Evolutionary conservation across 2,329 filamentous ascomycete species (phyloP).

Genomic region (Ascochyta clinopodiicola): DNA sequence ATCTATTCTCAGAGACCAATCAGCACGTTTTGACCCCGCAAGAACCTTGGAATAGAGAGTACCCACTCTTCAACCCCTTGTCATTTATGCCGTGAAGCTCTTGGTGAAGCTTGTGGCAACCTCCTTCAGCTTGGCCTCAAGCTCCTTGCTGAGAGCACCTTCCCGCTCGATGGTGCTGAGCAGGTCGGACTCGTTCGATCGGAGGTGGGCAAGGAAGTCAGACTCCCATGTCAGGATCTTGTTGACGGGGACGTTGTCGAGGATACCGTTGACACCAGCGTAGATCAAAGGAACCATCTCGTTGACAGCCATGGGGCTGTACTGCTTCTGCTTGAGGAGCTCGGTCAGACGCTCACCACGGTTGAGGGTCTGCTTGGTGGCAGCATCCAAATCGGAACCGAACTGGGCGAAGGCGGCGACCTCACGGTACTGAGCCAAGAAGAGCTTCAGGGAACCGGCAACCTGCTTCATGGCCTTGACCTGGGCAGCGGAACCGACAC

Average conservation of each 20-base stretch:
- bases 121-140: constrained; percentile 82
- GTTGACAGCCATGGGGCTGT: constrained; percentile 97
- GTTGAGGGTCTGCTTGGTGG: constrained; percentile 97
- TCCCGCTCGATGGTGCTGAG: constrained; percentile 91
- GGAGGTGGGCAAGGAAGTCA: constrained; percentile 92
- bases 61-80: constrained; percentile 45
- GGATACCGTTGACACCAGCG: constrained; percentile 97
- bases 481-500: constrained; percentile 99
- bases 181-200: constrained; percentile 85
- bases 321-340: constrained; percentile 99
- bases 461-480: constrained; percentile 99
- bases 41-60: constrained; percentile 44
- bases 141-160: constrained; percentile 93
- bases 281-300: constrained; percentile 99
- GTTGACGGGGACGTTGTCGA: constrained; percentile 85
- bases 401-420: constrained; percentile 99
- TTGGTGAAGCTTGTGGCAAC: constrained; percentile 84
- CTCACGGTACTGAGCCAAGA: constrained; percentile 99
- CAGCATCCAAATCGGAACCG: constrained; percentile 98
- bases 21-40: constrained; percentile 48
- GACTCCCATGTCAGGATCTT: constrained; percentile 94
- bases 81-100: constrained; percentile 70
- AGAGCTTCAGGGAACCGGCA: constrained; percentile 98
- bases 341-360: constrained; percentile 99
- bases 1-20: constrained; percentile 48